These are phyloP conservation scores for Saccharomycopsis sp. DNA, from an alignment of 805 yeast genomes.

Conservation along the genomic window DNA sequence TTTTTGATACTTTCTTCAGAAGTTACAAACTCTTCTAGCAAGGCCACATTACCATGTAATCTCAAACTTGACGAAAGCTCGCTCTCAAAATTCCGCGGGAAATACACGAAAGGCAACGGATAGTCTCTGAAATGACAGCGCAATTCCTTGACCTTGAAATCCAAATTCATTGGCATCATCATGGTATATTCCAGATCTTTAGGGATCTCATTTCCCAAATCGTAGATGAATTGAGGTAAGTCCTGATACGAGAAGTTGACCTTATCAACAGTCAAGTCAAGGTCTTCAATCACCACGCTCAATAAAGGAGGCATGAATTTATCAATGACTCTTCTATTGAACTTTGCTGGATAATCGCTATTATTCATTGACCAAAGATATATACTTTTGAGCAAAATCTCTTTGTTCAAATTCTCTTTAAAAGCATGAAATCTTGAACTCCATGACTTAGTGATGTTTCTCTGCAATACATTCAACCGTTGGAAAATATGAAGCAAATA, in stretches of 20 bases:
- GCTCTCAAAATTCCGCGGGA: conserved; percentile 45
- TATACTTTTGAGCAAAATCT: conserved; percentile 34
- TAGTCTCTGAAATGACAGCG: conserved; percentile 75
- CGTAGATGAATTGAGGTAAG: conserved; percentile 55
- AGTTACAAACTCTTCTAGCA: conserved; percentile 57
- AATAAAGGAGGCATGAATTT: conserved; percentile 47
- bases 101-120: conserved; percentile 73
- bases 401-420: conserved; percentile 34
- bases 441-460: conserved; percentile 62
- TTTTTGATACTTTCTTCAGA: conserved; percentile 50
- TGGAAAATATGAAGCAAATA: conserved; percentile 1
- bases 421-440: conserved; percentile 50
- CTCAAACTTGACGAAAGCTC: conserved; percentile 29
- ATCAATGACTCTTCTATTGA: conserved; percentile 42
- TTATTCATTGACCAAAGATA: conserved; percentile 34
- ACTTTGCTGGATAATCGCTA: conserved; percentile 32
- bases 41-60: conserved; percentile 56
- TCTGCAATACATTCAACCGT: conserved; percentile 32
- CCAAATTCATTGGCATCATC: conserved; percentile 55
- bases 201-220: conserved; percentile 82
- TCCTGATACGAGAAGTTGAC: conserved; percentile 47
- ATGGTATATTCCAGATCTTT: conserved; percentile 59
- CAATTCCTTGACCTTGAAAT: conserved; percentile 52
- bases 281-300: conserved; percentile 41
- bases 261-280: conserved; percentile 41